These are phyloP conservation scores for Trypanosoma avium DNA, from an alignment of 208 protist genomes.

Conservation along the genomic window DNA sequence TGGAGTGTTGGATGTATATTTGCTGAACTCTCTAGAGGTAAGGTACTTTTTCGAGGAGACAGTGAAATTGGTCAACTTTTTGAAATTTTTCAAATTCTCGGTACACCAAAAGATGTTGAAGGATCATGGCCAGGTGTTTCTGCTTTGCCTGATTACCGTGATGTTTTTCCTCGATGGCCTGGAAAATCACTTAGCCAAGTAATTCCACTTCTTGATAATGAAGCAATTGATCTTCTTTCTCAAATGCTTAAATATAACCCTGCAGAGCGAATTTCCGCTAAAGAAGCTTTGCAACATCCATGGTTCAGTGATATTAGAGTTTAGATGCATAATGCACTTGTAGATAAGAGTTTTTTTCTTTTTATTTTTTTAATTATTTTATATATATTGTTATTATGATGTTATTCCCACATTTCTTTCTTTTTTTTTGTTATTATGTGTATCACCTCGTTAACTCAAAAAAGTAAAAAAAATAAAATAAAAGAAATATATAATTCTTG, in stretches of 20 bases:
- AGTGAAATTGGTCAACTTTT: slow-evolving; percentile 98
- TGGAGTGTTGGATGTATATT: slow-evolving; percentile 99
- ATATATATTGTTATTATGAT: slow-evolving; percentile 4
- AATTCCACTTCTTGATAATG: slow-evolving; percentile 74
- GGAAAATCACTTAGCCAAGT: slow-evolving; percentile 65
- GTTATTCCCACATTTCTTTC: not conserved
- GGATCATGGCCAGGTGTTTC: slow-evolving; percentile 97
- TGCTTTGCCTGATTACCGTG: slow-evolving; percentile 96
- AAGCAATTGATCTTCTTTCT: slow-evolving; percentile 81
- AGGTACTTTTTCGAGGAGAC: slow-evolving; percentile 97
- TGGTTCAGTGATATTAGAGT: slow-evolving; percentile 85
- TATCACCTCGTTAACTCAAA: slow-evolving; percentile 1
- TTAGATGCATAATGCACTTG: slow-evolving; percentile 26
- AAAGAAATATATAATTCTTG: too few species aligned
- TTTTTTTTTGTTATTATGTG: slow-evolving; percentile 17
- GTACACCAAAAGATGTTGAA: slow-evolving; percentile 94
- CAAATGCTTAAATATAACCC: slow-evolving; percentile 92
- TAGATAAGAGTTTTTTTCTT: slow-evolving; percentile 19
- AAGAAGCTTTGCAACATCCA: slow-evolving; percentile 89
- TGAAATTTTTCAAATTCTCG: slow-evolving; percentile 97
- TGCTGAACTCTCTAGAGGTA: slow-evolving; percentile 95
- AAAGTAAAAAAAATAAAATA: slow-evolving; percentile 4
- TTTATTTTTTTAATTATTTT: slow-evolving; percentile 15
- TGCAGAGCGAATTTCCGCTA: slow-evolving; percentile 84
- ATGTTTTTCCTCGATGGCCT: slow-evolving; percentile 94